Conservation (phyloP, 2,329 filamentous ascomycete genomes). For the Phyllosticta paracitricarpa region DNA sequence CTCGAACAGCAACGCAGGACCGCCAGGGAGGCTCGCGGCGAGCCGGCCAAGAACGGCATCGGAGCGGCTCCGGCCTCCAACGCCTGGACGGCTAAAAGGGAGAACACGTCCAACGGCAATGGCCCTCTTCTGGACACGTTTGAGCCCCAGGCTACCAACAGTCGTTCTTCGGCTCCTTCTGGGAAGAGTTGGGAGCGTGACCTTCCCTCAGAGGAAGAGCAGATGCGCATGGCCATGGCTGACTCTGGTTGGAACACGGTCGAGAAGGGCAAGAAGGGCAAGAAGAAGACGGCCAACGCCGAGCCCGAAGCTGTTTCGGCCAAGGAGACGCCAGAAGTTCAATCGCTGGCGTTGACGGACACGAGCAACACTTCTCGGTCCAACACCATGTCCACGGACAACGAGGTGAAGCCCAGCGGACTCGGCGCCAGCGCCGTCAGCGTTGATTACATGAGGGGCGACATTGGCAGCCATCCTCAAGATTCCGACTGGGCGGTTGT, state of each 20-base stretch:
- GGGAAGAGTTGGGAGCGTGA: constrained; percentile 33
- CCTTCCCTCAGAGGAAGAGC: constrained; percentile 51
- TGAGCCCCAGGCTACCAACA: constrained; percentile 31
- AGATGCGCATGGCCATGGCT: constrained; percentile 43
- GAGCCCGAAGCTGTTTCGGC: constrained; percentile 16
- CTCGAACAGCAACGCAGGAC: constrained; percentile 75
- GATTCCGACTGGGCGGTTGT: constrained; percentile 34
- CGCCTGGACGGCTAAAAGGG: constrained; percentile 39
- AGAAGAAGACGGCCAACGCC: constrained; percentile 36
- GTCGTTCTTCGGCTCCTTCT: constrained; percentile 30
- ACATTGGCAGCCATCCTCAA: constrained; percentile 19
- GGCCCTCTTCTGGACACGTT: constrained; percentile 41
- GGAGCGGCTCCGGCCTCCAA: constrained; percentile 33
- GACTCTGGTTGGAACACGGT: constrained; percentile 54
- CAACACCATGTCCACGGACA: constrained; percentile 10
- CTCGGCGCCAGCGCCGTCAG: constrained; percentile 3
- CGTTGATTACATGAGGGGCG: constrained; percentile 5
- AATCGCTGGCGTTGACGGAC: constrained; percentile 28
- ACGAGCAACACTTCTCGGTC: constrained; percentile 8
- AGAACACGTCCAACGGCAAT: constrained; percentile 14
- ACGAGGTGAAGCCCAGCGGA: neutral
- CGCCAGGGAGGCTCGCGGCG: constrained; percentile 73
- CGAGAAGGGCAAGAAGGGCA: constrained; percentile 45
- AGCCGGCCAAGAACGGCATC: constrained; percentile 69
- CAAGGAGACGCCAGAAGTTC: constrained; percentile 25